Evolutionary conservation across 129 eudicot species (phyloP).

Genomic region (Sambucus nigra): DNA sequence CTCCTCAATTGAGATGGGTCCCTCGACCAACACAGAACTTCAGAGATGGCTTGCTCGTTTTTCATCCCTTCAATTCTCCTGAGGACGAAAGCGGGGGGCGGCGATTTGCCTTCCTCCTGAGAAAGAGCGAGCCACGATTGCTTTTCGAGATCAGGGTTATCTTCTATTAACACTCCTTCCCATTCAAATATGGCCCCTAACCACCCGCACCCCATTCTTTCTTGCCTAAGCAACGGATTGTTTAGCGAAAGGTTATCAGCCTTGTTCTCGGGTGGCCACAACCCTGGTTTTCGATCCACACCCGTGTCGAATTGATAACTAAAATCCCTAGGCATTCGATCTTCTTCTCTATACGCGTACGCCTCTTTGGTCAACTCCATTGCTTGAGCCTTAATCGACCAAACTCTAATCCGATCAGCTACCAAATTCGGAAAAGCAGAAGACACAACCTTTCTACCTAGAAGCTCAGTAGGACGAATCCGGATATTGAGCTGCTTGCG

Average conservation of each 20-base stretch:
- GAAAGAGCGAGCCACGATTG: slow-evolving; percentile 79
- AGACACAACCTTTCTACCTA: slow-evolving; percentile 22
- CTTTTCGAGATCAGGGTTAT: slow-evolving; percentile 72
- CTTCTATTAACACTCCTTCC: slow-evolving; percentile 91
- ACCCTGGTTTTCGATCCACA: slow-evolving; percentile 37
- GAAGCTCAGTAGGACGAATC: slow-evolving; percentile 6
- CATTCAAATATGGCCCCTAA: slow-evolving; percentile 90
- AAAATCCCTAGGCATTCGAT: slow-evolving; percentile 18
- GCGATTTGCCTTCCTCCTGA: slow-evolving; percentile 75
- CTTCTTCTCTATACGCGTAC: slow-evolving; percentile 33
- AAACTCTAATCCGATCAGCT: slow-evolving; percentile 6
- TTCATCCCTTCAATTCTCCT: slow-evolving; percentile 87
- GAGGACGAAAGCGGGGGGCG: slow-evolving; percentile 57
- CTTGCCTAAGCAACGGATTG: slow-evolving; percentile 76
- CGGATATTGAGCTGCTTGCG: slow-evolving; percentile 9
- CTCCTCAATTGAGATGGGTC: slow-evolving; percentile 59
- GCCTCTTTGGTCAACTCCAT: slow-evolving; percentile 77
- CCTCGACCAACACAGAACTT: slow-evolving; percentile 92
- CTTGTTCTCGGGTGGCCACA: slow-evolving; percentile 82
- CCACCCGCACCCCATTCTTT: slow-evolving; percentile 98
- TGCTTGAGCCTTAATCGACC: slow-evolving; percentile 49
- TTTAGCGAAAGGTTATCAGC: slow-evolving; percentile 65
- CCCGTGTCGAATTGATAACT: slow-evolving; percentile 23
- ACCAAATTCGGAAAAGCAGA: slow-evolving; percentile 19
- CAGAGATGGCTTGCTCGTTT: slow-evolving; percentile 90